These are phyloP conservation scores for Coniferiporia weirii DNA, from an alignment of 1,284 basidiomycete genomes.

Conservation along the genomic window DNA sequence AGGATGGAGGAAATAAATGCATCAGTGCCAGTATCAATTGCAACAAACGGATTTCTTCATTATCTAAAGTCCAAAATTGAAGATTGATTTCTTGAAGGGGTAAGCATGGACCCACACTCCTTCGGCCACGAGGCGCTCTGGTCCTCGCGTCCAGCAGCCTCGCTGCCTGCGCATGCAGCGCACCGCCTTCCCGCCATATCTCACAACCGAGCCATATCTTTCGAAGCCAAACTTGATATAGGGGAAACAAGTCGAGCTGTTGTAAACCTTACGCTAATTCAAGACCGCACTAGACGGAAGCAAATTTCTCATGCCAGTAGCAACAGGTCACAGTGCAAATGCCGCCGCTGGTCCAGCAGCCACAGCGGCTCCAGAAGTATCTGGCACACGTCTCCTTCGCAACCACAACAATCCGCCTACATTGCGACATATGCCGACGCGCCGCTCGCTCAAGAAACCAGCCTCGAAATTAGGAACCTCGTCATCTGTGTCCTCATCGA, in stretches of 20 bases:
- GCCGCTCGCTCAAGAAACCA: background rate
- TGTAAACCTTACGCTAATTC: background rate
- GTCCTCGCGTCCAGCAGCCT: no score
- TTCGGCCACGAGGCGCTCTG: background rate
- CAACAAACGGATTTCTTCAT: no score
- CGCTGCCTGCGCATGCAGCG: no score
- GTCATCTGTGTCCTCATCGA: background rate
- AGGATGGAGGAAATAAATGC: no score
- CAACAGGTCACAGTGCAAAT: background rate
- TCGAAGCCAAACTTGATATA: background rate
- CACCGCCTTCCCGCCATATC: background rate
- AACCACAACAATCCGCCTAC: background rate
- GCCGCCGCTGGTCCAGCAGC: background rate
- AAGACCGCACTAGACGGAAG: background rate
- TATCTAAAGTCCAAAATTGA: no score
- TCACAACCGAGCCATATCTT: background rate
- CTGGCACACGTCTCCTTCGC: background rate
- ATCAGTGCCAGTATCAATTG: no score
- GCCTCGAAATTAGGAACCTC: background rate
- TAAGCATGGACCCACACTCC: background rate
- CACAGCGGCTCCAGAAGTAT: background rate
- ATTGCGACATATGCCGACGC: background rate
- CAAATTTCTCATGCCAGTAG: background rate
- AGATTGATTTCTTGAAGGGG: background rate
- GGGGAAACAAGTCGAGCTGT: background rate